Evolutionary conservation across 306 rosid genomes (phyloP).

Genomic region (Malus sylvestris): DNA sequence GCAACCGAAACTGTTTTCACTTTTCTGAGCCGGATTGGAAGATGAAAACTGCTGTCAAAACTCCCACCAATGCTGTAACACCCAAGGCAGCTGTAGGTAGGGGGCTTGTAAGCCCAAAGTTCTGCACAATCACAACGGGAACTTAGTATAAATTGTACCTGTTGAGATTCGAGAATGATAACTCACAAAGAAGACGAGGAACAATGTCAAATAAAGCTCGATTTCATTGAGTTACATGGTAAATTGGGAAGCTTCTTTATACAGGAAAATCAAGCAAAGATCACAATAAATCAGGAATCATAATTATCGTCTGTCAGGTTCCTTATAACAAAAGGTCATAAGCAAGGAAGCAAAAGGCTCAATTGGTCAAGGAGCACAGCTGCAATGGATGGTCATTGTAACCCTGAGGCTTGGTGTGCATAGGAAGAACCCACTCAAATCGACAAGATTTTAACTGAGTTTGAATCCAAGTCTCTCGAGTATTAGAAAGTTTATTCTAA

Average conservation of each 20-base stretch:
- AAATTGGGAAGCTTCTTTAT: background rate
- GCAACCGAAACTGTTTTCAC: constrained; percentile 24
- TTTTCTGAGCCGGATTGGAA: constrained; percentile 87
- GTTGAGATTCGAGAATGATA: background rate
- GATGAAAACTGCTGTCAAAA: constrained; percentile 75
- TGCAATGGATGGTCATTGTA: background rate
- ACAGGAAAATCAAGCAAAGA: no score
- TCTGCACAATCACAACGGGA: constrained; percentile 45
- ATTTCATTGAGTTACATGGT: background rate
- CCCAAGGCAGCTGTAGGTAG: constrained; percentile 81
- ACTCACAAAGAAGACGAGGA: background rate
- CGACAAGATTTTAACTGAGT: background rate
- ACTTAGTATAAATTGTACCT: background rate
- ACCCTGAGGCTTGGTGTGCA: background rate
- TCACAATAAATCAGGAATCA: no score
- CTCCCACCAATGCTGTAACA: constrained; percentile 77
- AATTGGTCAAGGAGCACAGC: background rate
- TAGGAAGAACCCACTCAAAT: background rate
- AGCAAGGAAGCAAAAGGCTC: background rate
- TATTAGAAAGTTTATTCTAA: background rate
- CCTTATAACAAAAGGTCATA: background rate
- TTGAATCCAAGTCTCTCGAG: background rate
- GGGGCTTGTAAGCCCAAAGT: constrained; percentile 66
- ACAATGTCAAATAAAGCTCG: background rate
- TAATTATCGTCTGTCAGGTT: no score